phyloP scores from a whole-genome alignment of 2,329 filamentous ascomycete genomes.

The Penicillium sp. region DNA sequence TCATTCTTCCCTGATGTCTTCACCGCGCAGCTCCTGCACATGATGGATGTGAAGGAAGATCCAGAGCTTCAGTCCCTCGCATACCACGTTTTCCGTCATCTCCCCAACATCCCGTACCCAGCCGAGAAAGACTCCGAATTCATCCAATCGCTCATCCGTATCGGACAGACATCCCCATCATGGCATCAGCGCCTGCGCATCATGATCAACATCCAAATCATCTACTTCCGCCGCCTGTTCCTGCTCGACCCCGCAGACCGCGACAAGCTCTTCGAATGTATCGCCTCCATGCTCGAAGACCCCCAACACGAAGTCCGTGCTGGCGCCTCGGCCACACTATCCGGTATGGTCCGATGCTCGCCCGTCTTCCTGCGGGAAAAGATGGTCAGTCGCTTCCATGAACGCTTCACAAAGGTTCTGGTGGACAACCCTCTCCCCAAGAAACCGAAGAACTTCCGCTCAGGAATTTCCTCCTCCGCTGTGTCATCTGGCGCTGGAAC shows the following conservation, averaged over 20 bases:
- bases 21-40: conserved; percentile 90
- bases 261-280: conserved; percentile 78
- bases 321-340: conserved; percentile 86
- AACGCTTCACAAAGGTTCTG: conserved; percentile 76
- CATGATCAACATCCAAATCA: conserved; percentile 96
- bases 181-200: conserved; percentile 96
- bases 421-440: conserved; percentile 83
- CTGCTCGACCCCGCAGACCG: conserved; percentile 73
- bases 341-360: conserved; percentile 97
- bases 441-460: conserved; percentile 43
- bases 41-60: conserved; percentile 99
- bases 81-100: conserved; percentile 93
- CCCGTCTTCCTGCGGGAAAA: conserved; percentile 73
- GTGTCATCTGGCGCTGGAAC: conserved; percentile 47
- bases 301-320: conserved; percentile 89
- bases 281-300: conserved; percentile 94
- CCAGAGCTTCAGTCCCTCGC: conserved; percentile 90
- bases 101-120: conserved; percentile 92
- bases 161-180: conserved; percentile 76
- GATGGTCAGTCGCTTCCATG: conserved; percentile 72
- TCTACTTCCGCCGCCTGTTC: conserved; percentile 96
- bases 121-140: conserved; percentile 81
- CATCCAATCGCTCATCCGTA: conserved; percentile 79
- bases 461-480: conserved; percentile 39
- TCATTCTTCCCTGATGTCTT: conserved; percentile 88